Percentiles rank a stretch among this genome's conserved stretches.
Evolutionary conservation across 139 green algal species (phyloP).

Genomic region (Eudorina sp.): DNA sequence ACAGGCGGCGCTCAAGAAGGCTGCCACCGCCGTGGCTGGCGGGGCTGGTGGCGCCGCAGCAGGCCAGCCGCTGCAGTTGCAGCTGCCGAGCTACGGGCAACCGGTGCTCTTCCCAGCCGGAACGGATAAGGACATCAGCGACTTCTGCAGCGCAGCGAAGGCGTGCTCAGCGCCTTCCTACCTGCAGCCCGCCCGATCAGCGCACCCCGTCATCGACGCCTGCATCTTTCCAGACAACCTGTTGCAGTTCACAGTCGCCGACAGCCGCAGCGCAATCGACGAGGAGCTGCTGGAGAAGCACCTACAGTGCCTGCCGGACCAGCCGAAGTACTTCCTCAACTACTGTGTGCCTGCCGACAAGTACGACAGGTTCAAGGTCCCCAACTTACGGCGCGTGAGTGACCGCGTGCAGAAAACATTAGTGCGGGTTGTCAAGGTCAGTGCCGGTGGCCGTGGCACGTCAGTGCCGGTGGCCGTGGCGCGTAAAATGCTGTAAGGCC

Average conservation of each 20-base stretch:
- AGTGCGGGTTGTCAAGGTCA: conserved; percentile 10
- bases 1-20: not conserved
- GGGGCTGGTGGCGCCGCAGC: not conserved
- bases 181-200: not conserved
- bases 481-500: not conserved
- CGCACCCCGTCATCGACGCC: not conserved
- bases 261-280: not conserved
- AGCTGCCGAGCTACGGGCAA: conserved; percentile 1
- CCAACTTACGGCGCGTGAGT: not conserved
- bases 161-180: conserved; percentile 3
- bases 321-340: not conserved
- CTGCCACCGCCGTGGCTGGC: not conserved
- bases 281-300: not conserved
- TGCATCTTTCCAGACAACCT: conserved; percentile 1
- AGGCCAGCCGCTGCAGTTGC: conserved; percentile 1
- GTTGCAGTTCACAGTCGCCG: not conserved
- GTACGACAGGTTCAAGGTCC: not conserved
- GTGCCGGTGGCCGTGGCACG: too few relatives aligned
- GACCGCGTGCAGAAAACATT: not conserved
- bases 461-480: not conserved
- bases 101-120: not conserved
- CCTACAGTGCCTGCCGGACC: conserved; percentile 3
- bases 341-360: not conserved
- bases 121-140: not conserved
- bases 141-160: not conserved